Conservation (phyloP, 1,284 basidiomycete genomes). For the Naganishia liquefaciens region DNA sequence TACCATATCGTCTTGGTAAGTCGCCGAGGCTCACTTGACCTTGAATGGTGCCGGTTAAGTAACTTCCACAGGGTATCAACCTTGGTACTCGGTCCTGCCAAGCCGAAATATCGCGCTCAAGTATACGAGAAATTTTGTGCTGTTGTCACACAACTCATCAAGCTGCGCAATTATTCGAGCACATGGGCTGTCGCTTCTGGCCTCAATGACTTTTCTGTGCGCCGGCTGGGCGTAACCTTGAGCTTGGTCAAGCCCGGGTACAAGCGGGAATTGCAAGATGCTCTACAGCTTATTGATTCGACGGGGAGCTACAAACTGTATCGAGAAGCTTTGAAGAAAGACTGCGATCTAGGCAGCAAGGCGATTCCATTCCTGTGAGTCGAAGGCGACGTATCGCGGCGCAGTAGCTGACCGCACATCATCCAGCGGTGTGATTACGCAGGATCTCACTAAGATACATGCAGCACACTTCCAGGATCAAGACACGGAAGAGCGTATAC, state of each 20-base stretch:
- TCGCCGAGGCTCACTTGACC: conserved; percentile 5
- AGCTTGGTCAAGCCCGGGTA: conserved; percentile 39
- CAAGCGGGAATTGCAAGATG: conserved; percentile 45
- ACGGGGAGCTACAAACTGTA: conserved; percentile 48
- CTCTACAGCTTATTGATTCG: conserved; percentile 50
- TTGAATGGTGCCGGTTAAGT: not conserved
- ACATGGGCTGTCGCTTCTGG: conserved; percentile 52
- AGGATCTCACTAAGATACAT: conserved; percentile 34
- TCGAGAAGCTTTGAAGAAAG: conserved; percentile 44
- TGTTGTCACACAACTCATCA: conserved; percentile 50
- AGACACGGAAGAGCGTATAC: conserved; percentile 25
- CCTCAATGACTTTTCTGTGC: conserved; percentile 49
- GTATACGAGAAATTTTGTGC: conserved; percentile 51
- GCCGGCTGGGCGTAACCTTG: conserved; percentile 47
- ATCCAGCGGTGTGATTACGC: conserved; percentile 32
- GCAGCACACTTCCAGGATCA: conserved; percentile 27
- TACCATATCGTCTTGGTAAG: conserved; percentile 49
- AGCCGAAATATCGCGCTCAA: conserved; percentile 49
- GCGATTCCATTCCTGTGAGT: conserved; percentile 52
- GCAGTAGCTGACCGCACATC: not conserved
- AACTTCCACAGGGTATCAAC: conserved; percentile 45
- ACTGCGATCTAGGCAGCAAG: conserved; percentile 43
- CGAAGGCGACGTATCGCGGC: not conserved
- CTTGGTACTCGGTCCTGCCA: conserved; percentile 49
- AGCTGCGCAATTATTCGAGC: conserved; percentile 53